Base-by-base conservation (phyloP, 352 stramenopile species). In the Phytophthora cryptogea region DNA sequence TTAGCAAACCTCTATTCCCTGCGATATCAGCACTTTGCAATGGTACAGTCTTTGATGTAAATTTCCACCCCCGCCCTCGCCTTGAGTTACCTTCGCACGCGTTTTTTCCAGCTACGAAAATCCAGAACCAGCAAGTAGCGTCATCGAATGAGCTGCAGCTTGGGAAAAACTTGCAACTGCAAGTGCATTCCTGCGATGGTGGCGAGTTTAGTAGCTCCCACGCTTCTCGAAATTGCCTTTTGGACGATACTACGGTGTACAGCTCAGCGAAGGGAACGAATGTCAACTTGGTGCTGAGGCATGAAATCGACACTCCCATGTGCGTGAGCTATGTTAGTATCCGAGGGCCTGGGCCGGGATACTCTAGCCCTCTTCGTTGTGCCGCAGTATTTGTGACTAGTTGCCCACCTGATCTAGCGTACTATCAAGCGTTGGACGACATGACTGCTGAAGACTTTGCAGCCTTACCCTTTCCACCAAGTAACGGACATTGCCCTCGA, bases 201-300 rank as follows among this genome's bases (percentile, higher is more conserved):
- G 87, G 83, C 8, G 87, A 96, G 51, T 92, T 94, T 49, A 94
- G 83, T 45, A 73, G 63, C 13, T 92, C 83, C 2, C 86, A 94
- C 50, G 40, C 57, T 5, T 69, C 73, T n/a, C 66, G 54, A 3
- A 93, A 96, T 60, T 86, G 78, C 49, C 59, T 96, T 28, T 4
- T 91, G 20, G 85, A 96, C 40, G 87, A 96, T 56, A 70, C 76
- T 8, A 86, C 80, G 0, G 87, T 96, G 11, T 96, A 90, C 56
- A 96, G 87, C 54, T 94, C 87, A 1, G 47, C 74, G 0, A 88
- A 91, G 47, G 67, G 75, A 23, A 42, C 66, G 14, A 96, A 94
- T 54, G 79, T 94, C 20, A 89, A 93, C 23, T 30, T 96, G 32
- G 76, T 96, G 13, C 41, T 96, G 10, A 86, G 85, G 20, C 87